phyloP scores from a whole-genome alignment of 1,284 basidiomycete species.

The Leccinum subfulvum region DNA sequence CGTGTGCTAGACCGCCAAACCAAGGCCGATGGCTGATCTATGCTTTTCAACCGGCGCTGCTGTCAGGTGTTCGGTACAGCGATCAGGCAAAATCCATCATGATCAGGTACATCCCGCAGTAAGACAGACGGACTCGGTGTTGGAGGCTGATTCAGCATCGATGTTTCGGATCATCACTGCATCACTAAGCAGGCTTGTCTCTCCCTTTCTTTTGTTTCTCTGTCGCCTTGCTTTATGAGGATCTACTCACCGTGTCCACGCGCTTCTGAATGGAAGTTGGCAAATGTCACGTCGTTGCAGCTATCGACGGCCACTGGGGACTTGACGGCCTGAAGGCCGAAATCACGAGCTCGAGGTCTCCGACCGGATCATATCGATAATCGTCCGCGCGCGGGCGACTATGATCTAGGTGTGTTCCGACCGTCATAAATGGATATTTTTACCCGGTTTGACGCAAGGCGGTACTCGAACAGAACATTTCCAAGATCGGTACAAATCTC shows the following conservation, averaged over 20 bases:
- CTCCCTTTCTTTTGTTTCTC: background rate
- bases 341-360: background rate
- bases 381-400: background rate
- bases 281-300: background rate
- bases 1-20: background rate
- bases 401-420: background rate
- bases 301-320: background rate
- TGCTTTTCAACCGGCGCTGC: background rate
- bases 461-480: background rate
- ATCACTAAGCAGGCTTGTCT: background rate
- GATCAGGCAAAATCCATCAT: background rate
- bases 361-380: background rate
- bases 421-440: background rate
- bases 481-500: background rate
- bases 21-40: background rate
- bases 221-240: background rate
- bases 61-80: background rate
- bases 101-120: background rate
- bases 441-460: background rate
- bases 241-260: background rate
- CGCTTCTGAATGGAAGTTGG: background rate
- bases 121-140: background rate
- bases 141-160: background rate
- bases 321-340: background rate
- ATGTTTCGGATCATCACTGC: background rate